Conservation (phyloP, 495 filamentous ascomycete species). For the Barbatosphaeria neglecta region DNA sequence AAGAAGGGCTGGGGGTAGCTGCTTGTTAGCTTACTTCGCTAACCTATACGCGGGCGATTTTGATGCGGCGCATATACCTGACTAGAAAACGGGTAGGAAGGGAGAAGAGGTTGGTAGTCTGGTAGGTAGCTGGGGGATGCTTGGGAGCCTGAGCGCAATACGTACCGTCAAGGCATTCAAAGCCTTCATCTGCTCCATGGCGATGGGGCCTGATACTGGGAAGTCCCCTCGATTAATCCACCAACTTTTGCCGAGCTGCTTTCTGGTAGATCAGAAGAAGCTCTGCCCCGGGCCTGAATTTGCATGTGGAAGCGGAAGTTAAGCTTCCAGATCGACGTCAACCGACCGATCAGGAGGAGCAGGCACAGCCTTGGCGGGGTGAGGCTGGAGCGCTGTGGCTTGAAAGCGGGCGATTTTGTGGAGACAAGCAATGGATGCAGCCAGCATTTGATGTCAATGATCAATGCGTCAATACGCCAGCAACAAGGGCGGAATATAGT, state of each 20-base stretch:
- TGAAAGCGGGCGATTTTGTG: no score
- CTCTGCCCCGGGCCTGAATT: no score
- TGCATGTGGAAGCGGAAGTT: neutral
- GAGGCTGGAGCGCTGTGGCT: neutral
- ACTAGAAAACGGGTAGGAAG: no score
- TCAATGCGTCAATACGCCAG: no score
- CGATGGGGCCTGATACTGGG: slow-evolving; percentile 3
- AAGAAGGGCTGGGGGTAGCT: slow-evolving; percentile 57
- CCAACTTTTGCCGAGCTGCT: neutral
- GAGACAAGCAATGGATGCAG: no score
- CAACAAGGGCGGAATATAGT: no score
- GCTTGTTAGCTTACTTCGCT: slow-evolving; percentile 5
- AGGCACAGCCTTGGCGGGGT: neutral
- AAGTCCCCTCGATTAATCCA: neutral
- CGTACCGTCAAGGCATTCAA: slow-evolving; percentile 63
- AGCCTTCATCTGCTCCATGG: slow-evolving; percentile 78
- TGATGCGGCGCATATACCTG: no score
- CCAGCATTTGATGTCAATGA: no score
- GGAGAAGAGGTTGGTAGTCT: neutral
- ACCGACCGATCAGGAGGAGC: no score
- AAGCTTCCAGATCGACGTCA: neutral
- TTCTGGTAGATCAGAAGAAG: neutral
- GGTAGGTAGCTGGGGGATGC: neutral
- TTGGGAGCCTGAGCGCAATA: neutral
- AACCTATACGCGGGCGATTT: no score